phyloP scores from a whole-genome alignment of 257 asterid species.

The Lycium ferocissimum region DNA sequence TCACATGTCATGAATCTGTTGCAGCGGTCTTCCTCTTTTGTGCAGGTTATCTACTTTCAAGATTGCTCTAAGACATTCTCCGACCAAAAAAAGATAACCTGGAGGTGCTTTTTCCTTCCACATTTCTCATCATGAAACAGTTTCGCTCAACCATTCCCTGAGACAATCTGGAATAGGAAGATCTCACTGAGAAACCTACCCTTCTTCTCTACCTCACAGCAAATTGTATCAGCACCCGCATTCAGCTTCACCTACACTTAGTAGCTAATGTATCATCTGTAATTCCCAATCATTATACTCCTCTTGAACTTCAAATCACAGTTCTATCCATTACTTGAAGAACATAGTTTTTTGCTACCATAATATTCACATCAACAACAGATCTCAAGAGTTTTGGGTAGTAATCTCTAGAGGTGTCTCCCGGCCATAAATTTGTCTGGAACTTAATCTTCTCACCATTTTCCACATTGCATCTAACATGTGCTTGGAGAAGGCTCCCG shows the following conservation, averaged over 20 bases:
- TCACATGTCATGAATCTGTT: not conserved
- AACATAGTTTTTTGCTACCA: no score
- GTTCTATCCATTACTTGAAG: not conserved
- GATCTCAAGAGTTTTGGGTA: no score
- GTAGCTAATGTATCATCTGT: not conserved
- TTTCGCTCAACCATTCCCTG: not conserved
- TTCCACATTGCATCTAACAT: not conserved
- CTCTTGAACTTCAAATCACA: not conserved
- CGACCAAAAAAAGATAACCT: not conserved
- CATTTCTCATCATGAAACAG: not conserved
- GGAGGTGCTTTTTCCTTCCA: not conserved
- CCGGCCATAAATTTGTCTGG: no score
- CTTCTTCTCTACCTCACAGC: not conserved
- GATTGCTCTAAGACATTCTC: not conserved
- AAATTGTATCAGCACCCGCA: not conserved
- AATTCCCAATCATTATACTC: not conserved
- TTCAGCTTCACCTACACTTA: not conserved
- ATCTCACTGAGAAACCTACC: not conserved
- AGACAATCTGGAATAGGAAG: not conserved
- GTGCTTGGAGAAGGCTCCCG: not conserved
- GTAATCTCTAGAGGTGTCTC: no score
- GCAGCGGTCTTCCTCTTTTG: not conserved
- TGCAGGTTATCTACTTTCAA: constrained; percentile 10
- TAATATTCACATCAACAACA: no score
- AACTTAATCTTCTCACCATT: no score